Base-by-base conservation (phyloP, 148 eudicot genomes). In the Cornus controversa region DNA sequence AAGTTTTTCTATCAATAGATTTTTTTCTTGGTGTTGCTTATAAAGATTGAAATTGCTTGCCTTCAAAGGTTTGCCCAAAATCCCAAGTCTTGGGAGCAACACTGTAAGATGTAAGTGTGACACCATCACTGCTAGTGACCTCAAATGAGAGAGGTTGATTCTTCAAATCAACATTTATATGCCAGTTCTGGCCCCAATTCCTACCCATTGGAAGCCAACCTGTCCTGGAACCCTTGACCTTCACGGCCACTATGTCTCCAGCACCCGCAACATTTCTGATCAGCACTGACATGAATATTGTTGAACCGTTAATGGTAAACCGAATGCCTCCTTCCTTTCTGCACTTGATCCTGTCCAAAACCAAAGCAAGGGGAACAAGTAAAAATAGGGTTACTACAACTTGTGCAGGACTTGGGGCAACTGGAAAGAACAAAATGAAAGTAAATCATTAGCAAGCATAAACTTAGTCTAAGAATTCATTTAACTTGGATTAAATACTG, bases 201-300 rank as follows among this genome's bases (percentile, higher is more conserved):
- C 97, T 84, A 29, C 93, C 92, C 94, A 94, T 92, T 3, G 92
- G 91, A 27, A 94, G 92, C 96, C 98, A 92, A 53, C 96, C 98
- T 29, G 98, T 94, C 77, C 77, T 84, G 34, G 96, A 90, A 23
- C 98, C 98, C 84, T 94, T 94, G 36, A 93, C 77, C 85, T 89
- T 89, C 75, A 90, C 91, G 1, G 80, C 92, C 42, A 80, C 79
- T 67, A 90, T 65, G 72, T 94, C 97, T 58, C 98, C 97, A 6
- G 87, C 91, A 60, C 97, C 98, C 10, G 92, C 98, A 67, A 93
- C 94, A 63, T 94, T 94, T 77, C 90, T 92, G 78, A 94, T 88
- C 57, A 94, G 87, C 75, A 94, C 91, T 8, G 97, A 90, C 23
- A 90, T 16, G 81, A 94, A 94, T 71, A 85, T 87, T 31, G 89